Evolutionary conservation across 805 yeast species (phyloP), one percentile per base, ranked within the genome.

Genomic region (Metschnikowia vanudenii): DNA sequence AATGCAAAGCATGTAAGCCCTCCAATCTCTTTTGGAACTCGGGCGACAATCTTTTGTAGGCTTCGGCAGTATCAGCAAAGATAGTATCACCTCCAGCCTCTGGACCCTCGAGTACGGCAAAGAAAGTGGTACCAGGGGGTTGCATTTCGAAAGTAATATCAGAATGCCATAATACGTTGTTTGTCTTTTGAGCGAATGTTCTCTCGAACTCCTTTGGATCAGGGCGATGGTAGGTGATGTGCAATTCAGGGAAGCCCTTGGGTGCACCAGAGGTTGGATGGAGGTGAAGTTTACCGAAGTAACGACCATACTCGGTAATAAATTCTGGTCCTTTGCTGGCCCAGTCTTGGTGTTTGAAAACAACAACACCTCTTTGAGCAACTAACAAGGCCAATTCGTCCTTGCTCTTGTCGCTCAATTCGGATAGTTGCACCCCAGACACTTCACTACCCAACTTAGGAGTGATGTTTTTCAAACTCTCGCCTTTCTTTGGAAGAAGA

Each of bases 191-290:
- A 16, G 58, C 50, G 44, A 66, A 65, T 5, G 57, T 58, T 20
- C 65, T 49, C 24, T 60, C 62, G 19, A 66, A 57, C 38, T 63
- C 70, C 20, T 57, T 57, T 24, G 59, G 52, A 34, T 62, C 61
- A 3, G 66, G 58, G 28, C 71, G 58, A 39, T 68, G 51, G 58
- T 65, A 67, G 5, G 69, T 64, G 28, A 67, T 61, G 55, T 67
- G 71, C 43, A 67, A 58, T 43, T 67, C 65, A 9, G 71, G 72
- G 42, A 37, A 51, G n/a, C 9, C 63, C 10, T 41, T 45, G 18
- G 73, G 73, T 12, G 71, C 63, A 2, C 71, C 73, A 14, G 69
- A 61, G 4, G 76, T 72, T 35, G 80, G 78, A 48, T 77, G 79
- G 44, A 72, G 64, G 55, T 76, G 80, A 34, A 73, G 58, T 5